A percentile compares a stretch with the other conserved stretches of the same genome.
These are phyloP conservation scores for Monosporascus cannonballus DNA, from an alignment of 2,329 filamentous ascomycete genomes.

Conservation along the genomic window DNA sequence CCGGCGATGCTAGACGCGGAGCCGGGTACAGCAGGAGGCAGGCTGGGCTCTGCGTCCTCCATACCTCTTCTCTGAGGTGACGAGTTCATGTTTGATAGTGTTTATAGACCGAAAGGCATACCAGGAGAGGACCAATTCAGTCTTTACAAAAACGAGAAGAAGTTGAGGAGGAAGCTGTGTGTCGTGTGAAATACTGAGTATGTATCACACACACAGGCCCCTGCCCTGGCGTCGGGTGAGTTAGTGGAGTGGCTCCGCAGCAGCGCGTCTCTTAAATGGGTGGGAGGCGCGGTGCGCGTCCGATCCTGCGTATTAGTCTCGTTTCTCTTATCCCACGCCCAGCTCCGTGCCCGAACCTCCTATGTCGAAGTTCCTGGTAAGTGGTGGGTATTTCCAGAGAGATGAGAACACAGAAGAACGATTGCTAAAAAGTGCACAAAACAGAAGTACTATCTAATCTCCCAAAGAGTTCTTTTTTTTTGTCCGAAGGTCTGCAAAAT, in stretches of 20 bases:
- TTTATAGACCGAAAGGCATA: constrained; percentile 16
- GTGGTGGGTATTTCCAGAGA: too few relatives aligned
- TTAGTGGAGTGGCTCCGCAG: background rate
- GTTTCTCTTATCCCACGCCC: background rate
- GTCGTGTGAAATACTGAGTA: constrained; percentile 16
- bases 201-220: background rate
- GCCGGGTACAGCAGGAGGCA: constrained; percentile 21
- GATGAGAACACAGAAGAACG: too few relatives aligned
- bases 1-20: constrained; percentile 30
- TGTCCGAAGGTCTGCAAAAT: background rate
- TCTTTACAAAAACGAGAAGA: constrained; percentile 6
- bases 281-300: background rate
- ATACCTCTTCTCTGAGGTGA: constrained; percentile 18
- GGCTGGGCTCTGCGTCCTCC: constrained; percentile 25
- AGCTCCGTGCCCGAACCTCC: background rate
- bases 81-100: constrained; percentile 17
- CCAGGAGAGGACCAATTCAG: constrained; percentile 1
- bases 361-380: background rate
- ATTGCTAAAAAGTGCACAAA: background rate
- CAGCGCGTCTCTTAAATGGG: background rate
- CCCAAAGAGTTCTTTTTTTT: background rate
- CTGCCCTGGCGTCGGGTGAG: background rate
- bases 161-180: constrained; percentile 2
- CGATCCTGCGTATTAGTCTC: background rate
- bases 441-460: background rate